phyloP scores from a whole-genome alignment of 345 rosid genomes.

The Camelina neglecta region DNA sequence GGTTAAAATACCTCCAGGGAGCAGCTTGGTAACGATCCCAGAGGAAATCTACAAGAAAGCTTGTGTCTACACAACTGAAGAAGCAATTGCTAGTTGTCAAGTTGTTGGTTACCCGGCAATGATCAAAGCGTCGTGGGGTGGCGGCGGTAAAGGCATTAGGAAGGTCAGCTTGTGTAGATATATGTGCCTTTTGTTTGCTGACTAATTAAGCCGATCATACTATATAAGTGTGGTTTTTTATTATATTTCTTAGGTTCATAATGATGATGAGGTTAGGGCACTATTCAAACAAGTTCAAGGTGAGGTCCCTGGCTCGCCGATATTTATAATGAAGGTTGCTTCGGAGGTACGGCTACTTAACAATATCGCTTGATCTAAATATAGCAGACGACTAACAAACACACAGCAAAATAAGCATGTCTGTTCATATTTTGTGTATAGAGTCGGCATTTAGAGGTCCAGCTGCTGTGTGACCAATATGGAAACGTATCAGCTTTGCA shows the following conservation, averaged over 20 bases:
- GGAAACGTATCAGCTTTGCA: slow-evolving; percentile 99
- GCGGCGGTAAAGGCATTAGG: slow-evolving; percentile 99
- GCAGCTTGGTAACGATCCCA: slow-evolving; percentile 79
- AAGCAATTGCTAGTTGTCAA: slow-evolving; percentile 96
- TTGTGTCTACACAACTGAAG: slow-evolving; percentile 95
- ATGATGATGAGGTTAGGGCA: slow-evolving; percentile 92
- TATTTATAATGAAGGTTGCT: slow-evolving; percentile 99
- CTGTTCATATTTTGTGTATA: slow-evolving; percentile 22
- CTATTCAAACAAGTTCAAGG: slow-evolving; percentile 99
- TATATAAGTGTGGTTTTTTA: neutral
- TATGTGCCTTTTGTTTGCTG: slow-evolving; percentile 5
- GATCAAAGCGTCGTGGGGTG: slow-evolving; percentile 99
- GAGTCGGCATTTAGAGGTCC: slow-evolving; percentile 99
- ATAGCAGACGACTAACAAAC: slow-evolving; percentile 14
- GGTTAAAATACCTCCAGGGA: slow-evolving; percentile 78
- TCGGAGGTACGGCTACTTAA: slow-evolving; percentile 71
- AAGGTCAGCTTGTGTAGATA: slow-evolving; percentile 61
- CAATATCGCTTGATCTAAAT: slow-evolving; percentile 32
- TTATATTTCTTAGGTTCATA: slow-evolving; percentile 66
- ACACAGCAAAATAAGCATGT: no score
- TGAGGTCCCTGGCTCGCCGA: slow-evolving; percentile 99
- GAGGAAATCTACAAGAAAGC: slow-evolving; percentile 88
- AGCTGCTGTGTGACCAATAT: slow-evolving; percentile 87
- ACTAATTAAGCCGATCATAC: neutral
- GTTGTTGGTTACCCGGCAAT: slow-evolving; percentile 99